Percentiles rank a stretch among this genome's conserved stretches.
phyloP scores from a whole-genome alignment of 2,329 filamentous ascomycete species.

The Aspergillus neotritici region DNA sequence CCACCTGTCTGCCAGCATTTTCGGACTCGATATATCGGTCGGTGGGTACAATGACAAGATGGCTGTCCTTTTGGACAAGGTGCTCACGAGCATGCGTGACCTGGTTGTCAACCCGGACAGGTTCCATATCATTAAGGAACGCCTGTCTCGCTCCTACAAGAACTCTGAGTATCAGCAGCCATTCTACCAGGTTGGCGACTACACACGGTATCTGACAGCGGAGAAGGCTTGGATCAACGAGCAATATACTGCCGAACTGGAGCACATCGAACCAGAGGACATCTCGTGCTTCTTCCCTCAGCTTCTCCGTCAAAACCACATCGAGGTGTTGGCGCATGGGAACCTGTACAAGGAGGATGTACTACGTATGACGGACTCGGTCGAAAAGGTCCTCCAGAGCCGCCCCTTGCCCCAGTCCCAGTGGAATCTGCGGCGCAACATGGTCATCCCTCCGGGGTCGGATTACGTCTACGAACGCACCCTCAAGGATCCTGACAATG shows the following conservation, averaged over 20 bases:
- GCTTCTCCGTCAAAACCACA: slow-evolving; percentile 73
- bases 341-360: slow-evolving; percentile 95
- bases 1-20: slow-evolving; percentile 63
- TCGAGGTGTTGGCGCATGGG: slow-evolving; percentile 83
- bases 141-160: slow-evolving; percentile 66
- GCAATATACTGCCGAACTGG: slow-evolving; percentile 71
- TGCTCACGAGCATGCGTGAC: slow-evolving; percentile 76
- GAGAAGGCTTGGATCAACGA: slow-evolving; percentile 75
- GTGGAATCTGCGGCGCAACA: slow-evolving; percentile 70
- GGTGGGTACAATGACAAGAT: slow-evolving; percentile 97
- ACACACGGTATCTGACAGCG: slow-evolving; percentile 70
- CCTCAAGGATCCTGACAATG: slow-evolving; percentile 78
- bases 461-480: slow-evolving; percentile 79
- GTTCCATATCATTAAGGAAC: slow-evolving; percentile 87
- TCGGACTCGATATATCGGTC: slow-evolving; percentile 71
- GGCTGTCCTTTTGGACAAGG: slow-evolving; percentile 80
- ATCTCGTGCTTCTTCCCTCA: slow-evolving; percentile 74
- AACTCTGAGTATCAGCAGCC: slow-evolving; percentile 87
- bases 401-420: slow-evolving; percentile 68
- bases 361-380: slow-evolving; percentile 72
- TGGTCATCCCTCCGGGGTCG: slow-evolving; percentile 70
- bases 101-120: slow-evolving; percentile 78
- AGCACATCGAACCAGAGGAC: slow-evolving; percentile 66
- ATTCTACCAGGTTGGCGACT: slow-evolving; percentile 81
- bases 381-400: slow-evolving; percentile 72